Conservation (phyloP, 495 filamentous ascomycete species). For the Penicillium pulvis region DNA sequence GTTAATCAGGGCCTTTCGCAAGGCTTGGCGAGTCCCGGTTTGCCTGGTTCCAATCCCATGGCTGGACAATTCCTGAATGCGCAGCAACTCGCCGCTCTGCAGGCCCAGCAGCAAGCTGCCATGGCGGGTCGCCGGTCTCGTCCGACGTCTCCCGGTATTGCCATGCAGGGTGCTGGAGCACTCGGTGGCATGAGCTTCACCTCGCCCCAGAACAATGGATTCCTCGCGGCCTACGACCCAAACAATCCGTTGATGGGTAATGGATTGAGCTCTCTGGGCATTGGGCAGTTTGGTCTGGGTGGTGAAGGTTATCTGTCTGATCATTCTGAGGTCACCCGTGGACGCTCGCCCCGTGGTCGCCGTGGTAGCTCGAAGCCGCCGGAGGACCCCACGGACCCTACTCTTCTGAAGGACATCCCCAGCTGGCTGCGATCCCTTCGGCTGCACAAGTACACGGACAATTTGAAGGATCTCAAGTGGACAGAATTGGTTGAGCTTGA, state of each 20-base stretch:
- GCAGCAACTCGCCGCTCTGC: slow-evolving; percentile 84
- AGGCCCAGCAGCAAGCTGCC: slow-evolving; percentile 78
- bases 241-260: slow-evolving; percentile 72
- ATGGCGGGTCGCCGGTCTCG: slow-evolving; percentile 83
- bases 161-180: slow-evolving; percentile 66
- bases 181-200: slow-evolving; percentile 74
- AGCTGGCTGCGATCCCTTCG: slow-evolving; percentile 93
- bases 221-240: slow-evolving; percentile 85
- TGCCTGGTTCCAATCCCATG: slow-evolving; percentile 62
- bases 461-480: slow-evolving; percentile 96
- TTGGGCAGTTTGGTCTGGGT: slow-evolving; percentile 73
- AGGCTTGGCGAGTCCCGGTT: slow-evolving; percentile 50
- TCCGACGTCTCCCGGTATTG: slow-evolving; percentile 87
- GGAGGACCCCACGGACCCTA: slow-evolving; percentile 93
- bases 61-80: slow-evolving; percentile 83
- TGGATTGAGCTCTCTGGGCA: slow-evolving; percentile 66
- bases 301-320: slow-evolving; percentile 93
- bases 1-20: slow-evolving; percentile 52
- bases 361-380: slow-evolving; percentile 96
- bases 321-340: slow-evolving; percentile 85
- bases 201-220: slow-evolving; percentile 93
- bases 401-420: slow-evolving; percentile 91
- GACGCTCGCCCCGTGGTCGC: slow-evolving; percentile 88
- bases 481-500: slow-evolving; percentile 89
- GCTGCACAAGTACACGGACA: slow-evolving; percentile 98